Conservation (phyloP, 2,329 filamentous ascomycete genomes). For the Claviceps africana region DNA sequence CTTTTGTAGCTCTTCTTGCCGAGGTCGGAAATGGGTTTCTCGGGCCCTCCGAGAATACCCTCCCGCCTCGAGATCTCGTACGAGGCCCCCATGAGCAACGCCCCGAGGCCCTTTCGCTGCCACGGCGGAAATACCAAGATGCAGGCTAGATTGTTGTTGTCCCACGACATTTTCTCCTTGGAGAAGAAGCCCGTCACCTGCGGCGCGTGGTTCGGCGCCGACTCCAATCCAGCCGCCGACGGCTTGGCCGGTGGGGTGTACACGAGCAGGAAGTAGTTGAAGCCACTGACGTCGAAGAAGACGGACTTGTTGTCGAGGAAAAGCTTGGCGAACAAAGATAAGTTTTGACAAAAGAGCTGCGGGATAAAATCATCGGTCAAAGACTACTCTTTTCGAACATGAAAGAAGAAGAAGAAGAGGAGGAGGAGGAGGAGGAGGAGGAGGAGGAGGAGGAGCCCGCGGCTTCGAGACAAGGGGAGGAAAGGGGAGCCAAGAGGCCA, state of each 20-base stretch:
- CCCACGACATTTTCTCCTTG: conserved; percentile 98
- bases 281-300: conserved; percentile 89
- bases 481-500: background rate
- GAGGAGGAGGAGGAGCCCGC: too few relatives aligned
- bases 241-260: conserved; percentile 38
- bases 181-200: conserved; percentile 88
- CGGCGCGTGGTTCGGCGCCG: conserved; percentile 9
- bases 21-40: conserved; percentile 81
- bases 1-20: conserved; percentile 69
- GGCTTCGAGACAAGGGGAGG: background rate
- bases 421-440: too few relatives aligned
- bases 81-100: conserved; percentile 79
- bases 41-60: conserved; percentile 73
- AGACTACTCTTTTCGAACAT: too few relatives aligned
- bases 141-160: conserved; percentile 93
- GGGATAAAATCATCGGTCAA: background rate
- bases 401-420: too few relatives aligned
- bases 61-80: conserved; percentile 85
- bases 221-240: conserved; percentile 3
- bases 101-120: conserved; percentile 79
- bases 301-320: conserved; percentile 98
- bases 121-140: conserved; percentile 93
- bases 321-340: conserved; percentile 90
- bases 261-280: conserved; percentile 87
- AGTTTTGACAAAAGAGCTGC: conserved; percentile 79